Evolutionary conservation across 345 rosid species (phyloP).

Genomic region (Dipteronia dyeriana): DNA sequence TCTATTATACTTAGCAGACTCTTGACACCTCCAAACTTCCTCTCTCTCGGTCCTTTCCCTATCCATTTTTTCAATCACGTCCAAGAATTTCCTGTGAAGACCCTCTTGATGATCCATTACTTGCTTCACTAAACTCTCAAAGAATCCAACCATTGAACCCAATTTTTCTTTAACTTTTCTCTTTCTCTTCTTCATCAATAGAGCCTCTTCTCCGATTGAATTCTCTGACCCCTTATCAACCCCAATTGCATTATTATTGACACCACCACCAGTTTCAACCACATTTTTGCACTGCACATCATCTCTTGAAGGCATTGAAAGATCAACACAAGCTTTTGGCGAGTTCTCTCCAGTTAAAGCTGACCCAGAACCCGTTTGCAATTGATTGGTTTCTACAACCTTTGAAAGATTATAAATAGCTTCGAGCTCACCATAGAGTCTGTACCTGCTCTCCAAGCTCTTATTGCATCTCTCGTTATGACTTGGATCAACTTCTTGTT

Average conservation of each 20-base stretch:
- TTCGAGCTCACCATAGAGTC: conserved; percentile 42
- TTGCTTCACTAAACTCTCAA: conserved; percentile 43
- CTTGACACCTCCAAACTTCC: conserved; percentile 40
- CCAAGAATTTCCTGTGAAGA: conserved; percentile 40
- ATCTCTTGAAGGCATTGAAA: conserved; percentile 13
- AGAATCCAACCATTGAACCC: conserved; percentile 27
- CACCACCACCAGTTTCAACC: conserved; percentile 15
- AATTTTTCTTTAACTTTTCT: conserved; percentile 35
- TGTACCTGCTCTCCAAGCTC: conserved; percentile 25
- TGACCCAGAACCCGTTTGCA: conserved; percentile 37
- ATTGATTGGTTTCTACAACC: conserved; percentile 25
- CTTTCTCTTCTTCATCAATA: conserved; percentile 37
- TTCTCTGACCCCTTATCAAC: conserved; percentile 39
- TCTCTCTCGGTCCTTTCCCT: conserved; percentile 41
- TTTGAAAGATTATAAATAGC: conserved; percentile 38
- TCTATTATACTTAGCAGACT: conserved; percentile 33
- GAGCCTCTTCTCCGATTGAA: conserved; percentile 29
- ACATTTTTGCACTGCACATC: conserved; percentile 12
- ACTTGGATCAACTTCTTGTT: conserved; percentile 7
- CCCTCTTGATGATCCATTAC: conserved; percentile 52
- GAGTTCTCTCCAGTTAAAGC: conserved; percentile 39
- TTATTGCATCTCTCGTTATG: conserved; percentile 23
- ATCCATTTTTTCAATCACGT: conserved; percentile 46
- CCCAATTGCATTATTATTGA: conserved; percentile 11
- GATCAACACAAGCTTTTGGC: conserved; percentile 22